Percentiles rank a stretch among this genome's conserved stretches.
Evolutionary conservation across 164 flowering plant genomes (phyloP).

Genomic region (Buxus sempervirens): DNA sequence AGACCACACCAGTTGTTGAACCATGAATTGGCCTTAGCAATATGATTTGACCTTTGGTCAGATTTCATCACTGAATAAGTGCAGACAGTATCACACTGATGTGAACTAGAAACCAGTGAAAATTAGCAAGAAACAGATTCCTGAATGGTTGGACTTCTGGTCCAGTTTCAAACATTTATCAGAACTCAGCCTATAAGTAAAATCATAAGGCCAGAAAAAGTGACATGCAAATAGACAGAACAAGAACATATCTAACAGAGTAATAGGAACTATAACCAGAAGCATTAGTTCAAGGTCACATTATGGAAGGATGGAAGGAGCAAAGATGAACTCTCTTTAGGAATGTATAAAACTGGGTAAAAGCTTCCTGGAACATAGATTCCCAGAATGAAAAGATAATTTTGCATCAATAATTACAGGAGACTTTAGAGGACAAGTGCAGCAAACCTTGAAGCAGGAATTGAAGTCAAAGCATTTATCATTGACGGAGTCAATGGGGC

Average conservation of each 20-base stretch:
- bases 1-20: too few species aligned
- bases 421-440: conserved; percentile 2
- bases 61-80: too few species aligned
- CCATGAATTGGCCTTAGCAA: too few species aligned
- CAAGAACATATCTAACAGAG: background rate
- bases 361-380: background rate
- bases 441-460: conserved; percentile 91
- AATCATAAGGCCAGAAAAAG: too few species aligned
- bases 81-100: too few species aligned
- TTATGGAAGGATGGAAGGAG: background rate
- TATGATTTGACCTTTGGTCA: too few species aligned
- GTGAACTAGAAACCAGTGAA: too few species aligned
- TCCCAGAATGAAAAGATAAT: background rate
- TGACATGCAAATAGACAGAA: too few species aligned
- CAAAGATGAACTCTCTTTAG: background rate
- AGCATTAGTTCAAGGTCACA: background rate
- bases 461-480: conserved; percentile 69
- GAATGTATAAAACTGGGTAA: background rate
- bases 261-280: background rate
- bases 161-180: too few species aligned
- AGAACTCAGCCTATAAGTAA: too few species aligned
- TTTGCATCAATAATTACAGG: background rate
- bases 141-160: too few species aligned
- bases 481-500: conserved; percentile 61
- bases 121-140: too few species aligned